A percentile compares a stretch with the other conserved stretches of the same genome.
Conservation (phyloP, 2,329 filamentous ascomycete genomes). For the Cladophialophora immunda region DNA sequence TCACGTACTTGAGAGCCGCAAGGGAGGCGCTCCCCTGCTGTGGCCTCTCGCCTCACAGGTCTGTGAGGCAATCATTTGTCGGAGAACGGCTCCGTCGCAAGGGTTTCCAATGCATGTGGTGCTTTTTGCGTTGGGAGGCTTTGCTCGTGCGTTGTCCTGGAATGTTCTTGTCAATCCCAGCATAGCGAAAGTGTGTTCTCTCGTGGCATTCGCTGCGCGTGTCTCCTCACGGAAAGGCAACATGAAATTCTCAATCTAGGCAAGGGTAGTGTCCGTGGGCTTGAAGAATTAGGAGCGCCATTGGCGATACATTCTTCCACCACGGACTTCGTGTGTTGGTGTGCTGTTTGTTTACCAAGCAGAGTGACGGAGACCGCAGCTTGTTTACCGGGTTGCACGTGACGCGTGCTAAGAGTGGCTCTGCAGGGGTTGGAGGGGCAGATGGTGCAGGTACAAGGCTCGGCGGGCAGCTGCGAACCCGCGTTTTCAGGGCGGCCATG, state of each 20-base stretch:
- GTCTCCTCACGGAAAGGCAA: background rate
- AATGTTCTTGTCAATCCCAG: background rate
- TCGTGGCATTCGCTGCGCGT: background rate
- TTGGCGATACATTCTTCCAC: background rate
- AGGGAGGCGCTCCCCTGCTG: background rate
- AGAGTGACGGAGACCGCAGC: background rate
- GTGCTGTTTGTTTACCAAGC: background rate
- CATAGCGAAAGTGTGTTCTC: background rate
- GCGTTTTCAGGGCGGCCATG: slow-evolving; percentile 1
- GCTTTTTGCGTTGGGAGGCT: background rate
- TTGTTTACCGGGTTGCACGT: background rate
- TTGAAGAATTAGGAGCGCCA: background rate
- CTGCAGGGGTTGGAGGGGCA: background rate
- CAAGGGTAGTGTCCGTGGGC: background rate
- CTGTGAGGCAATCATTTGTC: slow-evolving; percentile 14
- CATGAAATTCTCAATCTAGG: background rate
- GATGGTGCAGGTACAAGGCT: slow-evolving; percentile 5
- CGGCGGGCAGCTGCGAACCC: background rate
- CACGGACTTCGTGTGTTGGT: background rate
- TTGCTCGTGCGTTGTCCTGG: background rate
- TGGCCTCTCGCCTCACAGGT: slow-evolving; percentile 1
- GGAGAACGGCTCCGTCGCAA: background rate
- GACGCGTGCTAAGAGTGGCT: background rate
- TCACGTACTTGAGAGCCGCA: slow-evolving; percentile 20
- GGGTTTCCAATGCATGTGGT: background rate